Evolutionary conservation across 2,329 filamentous ascomycete species (phyloP).

Genomic region (Penicillium sp.): DNA sequence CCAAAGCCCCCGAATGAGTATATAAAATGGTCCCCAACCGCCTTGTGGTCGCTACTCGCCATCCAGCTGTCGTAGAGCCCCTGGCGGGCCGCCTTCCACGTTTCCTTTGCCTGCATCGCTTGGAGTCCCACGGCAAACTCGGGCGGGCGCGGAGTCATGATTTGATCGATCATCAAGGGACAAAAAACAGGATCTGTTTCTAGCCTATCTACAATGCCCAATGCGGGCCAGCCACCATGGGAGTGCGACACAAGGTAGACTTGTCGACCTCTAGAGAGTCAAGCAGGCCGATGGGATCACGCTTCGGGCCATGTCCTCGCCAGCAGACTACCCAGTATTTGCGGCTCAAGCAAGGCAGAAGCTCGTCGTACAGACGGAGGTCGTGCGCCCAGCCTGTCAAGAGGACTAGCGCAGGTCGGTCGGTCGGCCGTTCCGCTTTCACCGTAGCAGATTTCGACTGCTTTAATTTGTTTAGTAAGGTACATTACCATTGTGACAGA

Average conservation of each 20-base stretch:
- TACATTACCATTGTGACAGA: no score
- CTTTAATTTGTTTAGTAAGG: conserved; percentile 5
- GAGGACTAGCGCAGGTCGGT: conserved; percentile 10
- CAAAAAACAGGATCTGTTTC: conserved; percentile 10
- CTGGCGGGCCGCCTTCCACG: conserved; percentile 1
- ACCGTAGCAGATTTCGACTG: conserved; percentile 14
- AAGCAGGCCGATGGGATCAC: conserved; percentile 2
- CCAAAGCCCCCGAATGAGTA: conserved; percentile 2
- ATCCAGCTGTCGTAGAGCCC: background rate
- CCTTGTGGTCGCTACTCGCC: background rate
- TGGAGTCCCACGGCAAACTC: background rate
- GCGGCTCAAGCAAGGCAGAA: conserved; percentile 6
- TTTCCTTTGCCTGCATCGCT: background rate
- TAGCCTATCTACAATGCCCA: conserved; percentile 10
- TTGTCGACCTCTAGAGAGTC: conserved; percentile 7
- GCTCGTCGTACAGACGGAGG: conserved; percentile 11
- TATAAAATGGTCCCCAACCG: background rate
- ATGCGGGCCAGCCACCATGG: conserved; percentile 16
- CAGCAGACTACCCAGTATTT: conserved; percentile 1
- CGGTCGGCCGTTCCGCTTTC: conserved; percentile 7
- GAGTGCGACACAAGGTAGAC: conserved; percentile 15
- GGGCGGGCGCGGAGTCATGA: conserved; percentile 12
- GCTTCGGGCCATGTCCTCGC: background rate
- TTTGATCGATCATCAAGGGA: conserved; percentile 18
- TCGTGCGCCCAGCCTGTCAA: conserved; percentile 16